phyloP scores from a whole-genome alignment of 768 basidiomycete species.

The Aureoboletus auriporus region DNA sequence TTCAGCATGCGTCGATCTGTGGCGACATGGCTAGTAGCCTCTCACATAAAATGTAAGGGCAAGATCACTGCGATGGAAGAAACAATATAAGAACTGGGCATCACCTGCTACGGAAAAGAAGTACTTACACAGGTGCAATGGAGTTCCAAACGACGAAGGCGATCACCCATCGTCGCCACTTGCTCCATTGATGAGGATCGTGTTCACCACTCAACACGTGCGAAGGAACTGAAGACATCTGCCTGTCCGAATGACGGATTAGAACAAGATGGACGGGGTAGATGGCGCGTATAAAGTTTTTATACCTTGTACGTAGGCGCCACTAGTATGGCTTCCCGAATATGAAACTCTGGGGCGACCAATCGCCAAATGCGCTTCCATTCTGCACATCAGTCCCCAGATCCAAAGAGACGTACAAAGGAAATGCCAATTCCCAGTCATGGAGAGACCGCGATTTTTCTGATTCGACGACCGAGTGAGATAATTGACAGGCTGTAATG shows the following conservation, averaged over 20 bases:
- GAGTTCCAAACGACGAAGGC: constrained; percentile 26
- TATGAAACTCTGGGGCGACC: constrained; percentile 2
- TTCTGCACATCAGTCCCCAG: not conserved
- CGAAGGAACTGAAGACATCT: constrained; percentile 20
- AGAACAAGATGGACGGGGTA: not conserved
- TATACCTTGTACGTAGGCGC: constrained; percentile 10
- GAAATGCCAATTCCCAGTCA: not conserved
- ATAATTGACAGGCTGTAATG: not conserved
- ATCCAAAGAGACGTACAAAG: not conserved
- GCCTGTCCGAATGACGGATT: not conserved
- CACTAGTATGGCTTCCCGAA: not conserved
- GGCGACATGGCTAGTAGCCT: not conserved
- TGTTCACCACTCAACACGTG: constrained; percentile 16
- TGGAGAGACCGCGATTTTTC: constrained; percentile 12
- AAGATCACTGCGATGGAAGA: constrained; percentile 15
- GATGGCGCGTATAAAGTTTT: constrained; percentile 3
- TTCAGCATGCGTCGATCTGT: constrained; percentile 3
- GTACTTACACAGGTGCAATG: constrained; percentile 28
- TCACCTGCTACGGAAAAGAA: not conserved
- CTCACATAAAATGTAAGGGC: constrained; percentile 27
- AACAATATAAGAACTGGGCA: not conserved
- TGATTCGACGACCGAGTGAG: constrained; percentile 4
- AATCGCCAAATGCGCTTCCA: constrained; percentile 19
- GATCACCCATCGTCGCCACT: constrained; percentile 25
- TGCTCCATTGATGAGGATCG: constrained; percentile 27